A percentile compares a stretch with the other conserved stretches of the same genome.
These are phyloP conservation scores for Pulveroboletus sp. DNA, from an alignment of 768 basidiomycete genomes.

Conservation along the genomic window DNA sequence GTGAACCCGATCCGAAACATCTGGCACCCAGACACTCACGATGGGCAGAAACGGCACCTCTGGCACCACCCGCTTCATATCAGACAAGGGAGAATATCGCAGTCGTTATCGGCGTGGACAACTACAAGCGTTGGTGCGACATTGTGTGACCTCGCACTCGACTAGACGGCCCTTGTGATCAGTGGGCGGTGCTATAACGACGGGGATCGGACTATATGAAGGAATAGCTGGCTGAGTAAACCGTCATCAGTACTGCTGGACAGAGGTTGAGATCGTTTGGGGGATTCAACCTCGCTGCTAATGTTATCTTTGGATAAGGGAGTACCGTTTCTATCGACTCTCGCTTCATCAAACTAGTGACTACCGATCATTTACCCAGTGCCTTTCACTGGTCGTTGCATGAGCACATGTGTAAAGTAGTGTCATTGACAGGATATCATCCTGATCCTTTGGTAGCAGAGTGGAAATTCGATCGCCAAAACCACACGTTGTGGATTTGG, in stretches of 20 bases:
- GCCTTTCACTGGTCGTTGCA: no score
- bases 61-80: constrained; percentile 32
- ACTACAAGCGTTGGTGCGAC: constrained; percentile 38
- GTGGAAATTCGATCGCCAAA: no score
- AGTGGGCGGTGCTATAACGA: constrained; percentile 28
- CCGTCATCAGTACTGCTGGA: constrained; percentile 4
- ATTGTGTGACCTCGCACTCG: constrained; percentile 28
- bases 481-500: no score
- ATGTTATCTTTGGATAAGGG: constrained; percentile 6
- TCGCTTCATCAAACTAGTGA: no score
- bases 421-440: no score
- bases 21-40: constrained; percentile 25
- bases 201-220: not conserved
- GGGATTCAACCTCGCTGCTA: constrained; percentile 6
- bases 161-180: constrained; percentile 25
- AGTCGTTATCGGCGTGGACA: constrained; percentile 37
- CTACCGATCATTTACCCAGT: no score
- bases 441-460: no score
- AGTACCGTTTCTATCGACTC: not conserved
- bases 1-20: constrained; percentile 27
- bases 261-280: not conserved
- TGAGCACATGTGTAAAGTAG: no score
- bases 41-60: constrained; percentile 41
- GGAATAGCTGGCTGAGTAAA: constrained; percentile 7
- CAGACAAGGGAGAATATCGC: constrained; percentile 29